phyloP scores from a whole-genome alignment of 73 alveolate genomes.

The Tetrahymena thermophila region DNA sequence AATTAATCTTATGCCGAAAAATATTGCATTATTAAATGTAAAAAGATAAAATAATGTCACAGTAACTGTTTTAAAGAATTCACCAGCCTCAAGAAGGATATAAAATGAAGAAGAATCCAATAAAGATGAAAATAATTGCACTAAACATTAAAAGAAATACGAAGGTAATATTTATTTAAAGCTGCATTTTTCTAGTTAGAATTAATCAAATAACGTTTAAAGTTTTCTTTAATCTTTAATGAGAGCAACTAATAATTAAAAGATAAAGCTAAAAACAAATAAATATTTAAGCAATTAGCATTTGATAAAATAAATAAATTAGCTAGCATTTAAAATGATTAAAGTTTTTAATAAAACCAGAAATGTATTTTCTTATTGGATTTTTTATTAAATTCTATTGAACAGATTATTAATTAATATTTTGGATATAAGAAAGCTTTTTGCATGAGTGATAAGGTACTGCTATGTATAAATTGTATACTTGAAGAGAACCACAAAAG shows the following conservation, averaged over 20 bases:
- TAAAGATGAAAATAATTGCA: background rate
- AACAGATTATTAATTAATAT: background rate
- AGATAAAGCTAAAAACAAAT: too few species aligned
- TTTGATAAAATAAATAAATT: too few species aligned
- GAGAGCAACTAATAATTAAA: background rate
- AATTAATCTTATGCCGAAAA: background rate
- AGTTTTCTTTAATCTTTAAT: too few species aligned
- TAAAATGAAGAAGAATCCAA: background rate
- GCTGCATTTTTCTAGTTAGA: too few species aligned
- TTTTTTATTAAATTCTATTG: background rate
- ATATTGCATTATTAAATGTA: background rate
- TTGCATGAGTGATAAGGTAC: conserved; percentile 43
- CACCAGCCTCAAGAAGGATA: background rate
- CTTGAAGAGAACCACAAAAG: conserved; percentile 52
- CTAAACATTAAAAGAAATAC: background rate
- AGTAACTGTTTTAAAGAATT: background rate
- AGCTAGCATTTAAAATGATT: background rate
- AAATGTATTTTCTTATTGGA: background rate
- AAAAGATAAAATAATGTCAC: background rate
- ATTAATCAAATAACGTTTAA: too few species aligned
- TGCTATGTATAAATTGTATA: conserved; percentile 60
- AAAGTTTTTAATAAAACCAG: too few species aligned
- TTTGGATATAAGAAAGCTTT: conserved; percentile 35
- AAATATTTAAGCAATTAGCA: background rate
- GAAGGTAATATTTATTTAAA: background rate